Conservation (phyloP, 2,329 filamentous ascomycete species). For the Cercospora zeina region DNA sequence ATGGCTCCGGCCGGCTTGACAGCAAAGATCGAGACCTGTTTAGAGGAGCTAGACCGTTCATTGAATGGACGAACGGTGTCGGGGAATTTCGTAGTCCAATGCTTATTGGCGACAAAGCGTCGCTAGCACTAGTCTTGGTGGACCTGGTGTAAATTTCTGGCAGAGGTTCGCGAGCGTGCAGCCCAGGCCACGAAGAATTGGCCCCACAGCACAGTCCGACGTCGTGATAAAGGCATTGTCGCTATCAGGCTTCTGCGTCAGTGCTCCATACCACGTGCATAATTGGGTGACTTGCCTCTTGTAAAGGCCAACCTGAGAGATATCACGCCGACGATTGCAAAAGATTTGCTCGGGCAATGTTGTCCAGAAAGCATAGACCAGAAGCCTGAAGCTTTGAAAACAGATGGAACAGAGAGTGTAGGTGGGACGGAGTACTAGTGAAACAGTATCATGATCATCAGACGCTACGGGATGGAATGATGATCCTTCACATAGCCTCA, state of each 20-base stretch:
- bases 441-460: not conserved
- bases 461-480: not conserved
- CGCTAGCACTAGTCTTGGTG: not conserved
- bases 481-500: not conserved
- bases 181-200: not conserved
- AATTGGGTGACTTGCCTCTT: not conserved
- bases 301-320: too few species aligned
- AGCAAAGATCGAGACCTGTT: not conserved
- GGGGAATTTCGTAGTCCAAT: not conserved
- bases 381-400: too few species aligned
- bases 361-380: too few species aligned
- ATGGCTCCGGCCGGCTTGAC: not conserved
- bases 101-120: conserved; percentile 7
- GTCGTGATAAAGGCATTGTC: too few species aligned
- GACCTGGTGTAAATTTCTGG: not conserved
- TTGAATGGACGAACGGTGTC: not conserved
- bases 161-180: not conserved
- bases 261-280: not conserved
- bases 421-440: not conserved
- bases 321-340: too few species aligned
- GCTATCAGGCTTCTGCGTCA: not conserved
- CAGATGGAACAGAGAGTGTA: too few species aligned
- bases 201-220: not conserved
- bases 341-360: too few species aligned
- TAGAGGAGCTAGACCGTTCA: not conserved